A percentile compares a stretch with the other conserved stretches of the same genome.
These are phyloP conservation scores for Wallacemonas sp. DNA, from an alignment of 208 protist genomes.

Conservation along the genomic window DNA sequence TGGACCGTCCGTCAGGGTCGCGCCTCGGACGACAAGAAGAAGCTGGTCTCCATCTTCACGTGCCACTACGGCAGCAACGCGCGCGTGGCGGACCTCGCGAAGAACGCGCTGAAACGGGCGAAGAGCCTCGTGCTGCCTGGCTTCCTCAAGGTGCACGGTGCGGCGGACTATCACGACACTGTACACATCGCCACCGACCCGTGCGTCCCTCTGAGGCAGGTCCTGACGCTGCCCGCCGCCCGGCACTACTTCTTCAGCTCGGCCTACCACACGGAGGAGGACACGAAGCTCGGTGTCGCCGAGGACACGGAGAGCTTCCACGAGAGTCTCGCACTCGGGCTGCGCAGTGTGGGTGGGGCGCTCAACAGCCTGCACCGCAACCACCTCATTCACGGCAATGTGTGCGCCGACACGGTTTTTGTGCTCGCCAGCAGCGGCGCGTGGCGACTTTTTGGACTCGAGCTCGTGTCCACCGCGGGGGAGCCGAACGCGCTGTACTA, in stretches of 20 bases:
- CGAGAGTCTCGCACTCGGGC: constrained; percentile 40
- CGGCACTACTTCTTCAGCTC: constrained; percentile 30
- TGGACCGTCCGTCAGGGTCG: constrained; percentile 51
- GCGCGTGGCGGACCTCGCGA: constrained; percentile 40
- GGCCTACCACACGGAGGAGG: constrained; percentile 2
- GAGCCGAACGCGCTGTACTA: constrained; percentile 26
- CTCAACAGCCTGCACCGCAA: constrained; percentile 75
- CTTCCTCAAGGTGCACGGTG: constrained; percentile 71
- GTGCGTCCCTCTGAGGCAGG: constrained; percentile 53
- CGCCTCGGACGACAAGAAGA: constrained; percentile 45
- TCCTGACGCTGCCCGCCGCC: constrained; percentile 33
- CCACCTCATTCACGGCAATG: constrained; percentile 80
- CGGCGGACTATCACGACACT: constrained; percentile 64
- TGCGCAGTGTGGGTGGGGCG: constrained; percentile 49
- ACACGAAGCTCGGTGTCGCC: constrained; percentile 13
- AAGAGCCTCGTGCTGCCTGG: constrained; percentile 81
- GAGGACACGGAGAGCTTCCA: constrained; percentile 21
- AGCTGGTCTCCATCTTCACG: constrained; percentile 67
- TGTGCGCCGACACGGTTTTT: constrained; percentile 68
- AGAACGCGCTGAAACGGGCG: constrained; percentile 64
- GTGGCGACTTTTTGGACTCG: constrained; percentile 85
- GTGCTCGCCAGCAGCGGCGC: constrained; percentile 54
- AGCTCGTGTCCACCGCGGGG: constrained; percentile 46
- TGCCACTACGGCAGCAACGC: constrained; percentile 17
- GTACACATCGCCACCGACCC: constrained; percentile 86